A percentile compares a stretch with the other conserved stretches of the same genome.
phyloP scores from a whole-genome alignment of 1,284 basidiomycete genomes.

The Puccinia coronata region DNA sequence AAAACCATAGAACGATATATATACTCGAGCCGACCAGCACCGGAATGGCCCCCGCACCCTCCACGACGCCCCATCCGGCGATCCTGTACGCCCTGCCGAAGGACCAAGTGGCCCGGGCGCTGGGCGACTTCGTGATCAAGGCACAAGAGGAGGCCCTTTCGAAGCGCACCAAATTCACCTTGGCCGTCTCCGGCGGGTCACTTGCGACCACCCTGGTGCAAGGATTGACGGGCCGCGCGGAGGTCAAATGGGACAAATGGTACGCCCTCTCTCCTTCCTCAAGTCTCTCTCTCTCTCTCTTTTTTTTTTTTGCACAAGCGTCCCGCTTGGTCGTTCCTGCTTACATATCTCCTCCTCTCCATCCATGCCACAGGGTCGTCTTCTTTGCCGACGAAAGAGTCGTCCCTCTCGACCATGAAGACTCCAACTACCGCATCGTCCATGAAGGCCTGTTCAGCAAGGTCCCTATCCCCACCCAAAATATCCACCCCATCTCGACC shows the following conservation, averaged over 20 bases:
- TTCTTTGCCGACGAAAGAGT: constrained; percentile 97
- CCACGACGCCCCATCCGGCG: constrained; percentile 63
- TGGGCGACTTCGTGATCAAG: constrained; percentile 81
- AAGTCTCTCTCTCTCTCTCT: neutral
- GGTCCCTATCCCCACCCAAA: constrained; percentile 73
- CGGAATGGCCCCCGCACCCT: constrained; percentile 53
- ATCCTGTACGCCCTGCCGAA: constrained; percentile 74
- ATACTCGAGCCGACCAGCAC: too few species aligned
- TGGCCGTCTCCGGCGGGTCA: constrained; percentile 91
- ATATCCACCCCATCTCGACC: constrained; percentile 84
- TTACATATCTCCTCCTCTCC: too few species aligned
- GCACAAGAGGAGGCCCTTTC: constrained; percentile 86
- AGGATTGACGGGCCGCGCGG: constrained; percentile 71
- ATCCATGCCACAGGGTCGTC: constrained; percentile 84
- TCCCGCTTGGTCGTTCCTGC: neutral
- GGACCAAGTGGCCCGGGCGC: constrained; percentile 63
- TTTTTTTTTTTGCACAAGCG: too few species aligned
- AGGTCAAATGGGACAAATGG: constrained; percentile 94
- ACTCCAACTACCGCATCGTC: constrained; percentile 86
- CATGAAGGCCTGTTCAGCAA: constrained; percentile 76
- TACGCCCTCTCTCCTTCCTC: constrained; percentile 59
- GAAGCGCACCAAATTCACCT: constrained; percentile 82
- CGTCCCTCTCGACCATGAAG: constrained; percentile 86
- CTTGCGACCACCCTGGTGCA: constrained; percentile 77
- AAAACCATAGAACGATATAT: too few species aligned